Evolutionary conservation across 2,329 filamentous ascomycete genomes (phyloP), one percentile per base, ranked within the genome.

Genomic region (Eutypa lata): DNA sequence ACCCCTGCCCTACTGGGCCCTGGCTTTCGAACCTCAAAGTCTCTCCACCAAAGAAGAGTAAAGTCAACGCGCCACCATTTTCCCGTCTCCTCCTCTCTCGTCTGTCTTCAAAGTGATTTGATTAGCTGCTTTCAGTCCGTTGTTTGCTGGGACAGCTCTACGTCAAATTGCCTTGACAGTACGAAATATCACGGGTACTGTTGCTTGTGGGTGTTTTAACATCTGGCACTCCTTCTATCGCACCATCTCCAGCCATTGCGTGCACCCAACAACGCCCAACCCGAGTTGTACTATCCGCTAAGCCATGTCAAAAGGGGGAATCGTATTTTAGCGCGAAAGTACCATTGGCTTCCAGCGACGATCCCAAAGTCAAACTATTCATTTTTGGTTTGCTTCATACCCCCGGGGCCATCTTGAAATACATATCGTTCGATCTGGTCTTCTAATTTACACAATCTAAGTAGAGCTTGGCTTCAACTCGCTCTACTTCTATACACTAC

Each of bases 1-100:
- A 42, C 38, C 26, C 26, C 26, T 31, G 26, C 26, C 26, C n/a
- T n/a, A n/a, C 37, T 14, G 2, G 42, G 18, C 42, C 21, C 43
- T 18, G 6, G 2, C 35, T 16, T 31, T 24, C 35, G 24, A 28
- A 52, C 46, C 18, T 19, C 19, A 8, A 33, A 10, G 40, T 26
- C 47, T 22, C 26, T 31, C 38, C 48, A 42, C 48, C 33, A 49
- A 38, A 35, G 43, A 49, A 51, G 38, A 48, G 31, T 37, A 45
- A 49, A 47, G 24, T 49, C 47, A 38, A 37, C 53, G 53, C 53
- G 49, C 52, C 52, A 53, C 52, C 48, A 33, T 48, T n/a, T 28
- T 42, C 49, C 47, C 42, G 35, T 50, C 51, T 46, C n/a, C 38
- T 21, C 38, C 3, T 42, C 19, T 11, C 16, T 18, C 19, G 18